These are phyloP conservation scores for Trebouxia sp. DNA, from an alignment of 139 green algal species.

Conservation along the genomic window DNA sequence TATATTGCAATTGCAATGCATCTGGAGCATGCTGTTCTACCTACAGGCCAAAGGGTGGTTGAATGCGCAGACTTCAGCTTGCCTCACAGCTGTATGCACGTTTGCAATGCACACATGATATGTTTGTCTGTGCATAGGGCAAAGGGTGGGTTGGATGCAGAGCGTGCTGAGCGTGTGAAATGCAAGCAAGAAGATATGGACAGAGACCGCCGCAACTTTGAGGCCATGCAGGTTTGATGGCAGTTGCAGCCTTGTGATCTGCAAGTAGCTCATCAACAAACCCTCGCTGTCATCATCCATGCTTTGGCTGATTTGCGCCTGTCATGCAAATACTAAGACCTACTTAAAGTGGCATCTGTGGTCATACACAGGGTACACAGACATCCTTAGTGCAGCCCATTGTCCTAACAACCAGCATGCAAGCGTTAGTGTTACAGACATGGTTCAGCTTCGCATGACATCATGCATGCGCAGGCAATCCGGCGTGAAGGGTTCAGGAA, in stretches of 20 bases:
- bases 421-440: no score
- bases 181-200: constrained; percentile 58
- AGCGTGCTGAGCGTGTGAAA: constrained; percentile 66
- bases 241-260: not conserved
- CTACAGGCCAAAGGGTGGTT: constrained; percentile 42
- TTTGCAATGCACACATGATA: not conserved
- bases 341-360: no score
- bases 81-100: not conserved
- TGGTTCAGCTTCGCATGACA: no score
- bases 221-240: constrained; percentile 57
- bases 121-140: not conserved
- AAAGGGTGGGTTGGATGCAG: constrained; percentile 66
- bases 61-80: constrained; percentile 79
- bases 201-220: constrained; percentile 63
- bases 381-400: no score
- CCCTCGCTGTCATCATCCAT: no score
- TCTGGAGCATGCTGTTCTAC: not conserved
- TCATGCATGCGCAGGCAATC: not conserved
- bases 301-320: no score
- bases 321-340: no score
- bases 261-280: not conserved
- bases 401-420: no score
- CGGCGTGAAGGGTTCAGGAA: constrained; percentile 39
- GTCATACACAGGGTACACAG: no score
- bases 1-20: no score